Evolutionary conservation across 371 early-diverging fungal genomes (phyloP).

Genomic region (Mucor sp.): DNA sequence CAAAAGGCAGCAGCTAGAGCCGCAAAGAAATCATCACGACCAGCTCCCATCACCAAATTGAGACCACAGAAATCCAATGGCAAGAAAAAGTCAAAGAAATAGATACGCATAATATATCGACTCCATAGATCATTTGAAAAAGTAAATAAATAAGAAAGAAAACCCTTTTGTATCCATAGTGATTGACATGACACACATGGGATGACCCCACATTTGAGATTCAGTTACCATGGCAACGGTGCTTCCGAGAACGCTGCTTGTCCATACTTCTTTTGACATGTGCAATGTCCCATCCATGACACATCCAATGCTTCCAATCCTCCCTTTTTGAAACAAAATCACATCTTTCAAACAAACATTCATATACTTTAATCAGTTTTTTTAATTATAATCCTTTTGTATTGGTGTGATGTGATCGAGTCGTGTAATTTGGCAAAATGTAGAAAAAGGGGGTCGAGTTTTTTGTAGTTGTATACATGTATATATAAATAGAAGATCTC

Average conservation of each 20-base stretch:
- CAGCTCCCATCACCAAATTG: constrained; percentile 25
- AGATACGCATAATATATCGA: background rate
- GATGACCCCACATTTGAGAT: background rate
- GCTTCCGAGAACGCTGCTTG: background rate
- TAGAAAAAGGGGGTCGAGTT: background rate
- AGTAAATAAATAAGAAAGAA: background rate
- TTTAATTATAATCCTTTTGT: background rate
- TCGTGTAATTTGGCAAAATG: constrained; percentile 1
- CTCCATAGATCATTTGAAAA: background rate
- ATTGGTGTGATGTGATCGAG: background rate
- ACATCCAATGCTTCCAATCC: background rate
- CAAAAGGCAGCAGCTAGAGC: constrained; percentile 47
- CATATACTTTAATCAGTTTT: background rate
- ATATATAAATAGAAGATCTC: background rate
- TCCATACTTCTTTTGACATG: background rate
- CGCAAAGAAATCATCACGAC: constrained; percentile 61
- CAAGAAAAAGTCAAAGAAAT: constrained; percentile 29
- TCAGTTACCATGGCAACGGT: background rate
- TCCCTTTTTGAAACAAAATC: background rate
- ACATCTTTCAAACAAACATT: background rate
- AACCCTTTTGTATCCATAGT: background rate
- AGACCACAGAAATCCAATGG: constrained; percentile 11
- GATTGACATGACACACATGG: background rate
- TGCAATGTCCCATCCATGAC: background rate
- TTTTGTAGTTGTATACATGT: constrained; percentile 7